phyloP scores from a whole-genome alignment of 2,329 filamentous ascomycete species.

The Gnomoniopsis sp. region DNA sequence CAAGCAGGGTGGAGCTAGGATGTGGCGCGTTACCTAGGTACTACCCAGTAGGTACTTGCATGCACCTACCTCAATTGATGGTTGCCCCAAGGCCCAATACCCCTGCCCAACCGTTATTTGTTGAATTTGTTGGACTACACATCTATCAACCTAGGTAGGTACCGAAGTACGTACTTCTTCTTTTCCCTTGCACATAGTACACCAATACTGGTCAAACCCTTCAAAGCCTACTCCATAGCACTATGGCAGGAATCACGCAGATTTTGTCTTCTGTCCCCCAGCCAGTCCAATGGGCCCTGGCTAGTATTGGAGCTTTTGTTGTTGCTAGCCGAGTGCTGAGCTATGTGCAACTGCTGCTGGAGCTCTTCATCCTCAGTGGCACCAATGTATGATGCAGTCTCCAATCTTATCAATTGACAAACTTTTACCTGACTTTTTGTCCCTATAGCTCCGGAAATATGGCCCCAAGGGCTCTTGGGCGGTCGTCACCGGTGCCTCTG shows the following conservation, averaged over 20 bases:
- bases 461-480: conserved; percentile 92
- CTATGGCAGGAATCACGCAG: conserved; percentile 32
- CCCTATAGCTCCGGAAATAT: conserved; percentile 74
- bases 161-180: not conserved
- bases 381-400: conserved; percentile 48
- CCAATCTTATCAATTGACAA: not conserved
- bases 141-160: too few species aligned
- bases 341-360: conserved; percentile 60
- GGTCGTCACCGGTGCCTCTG: conserved; percentile 89
- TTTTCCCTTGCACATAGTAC: not conserved
- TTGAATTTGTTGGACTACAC: not conserved
- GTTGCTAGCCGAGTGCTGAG: conserved; percentile 54
- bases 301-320: conserved; percentile 56
- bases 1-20: not conserved
- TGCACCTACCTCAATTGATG: too few species aligned
- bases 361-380: conserved; percentile 65
- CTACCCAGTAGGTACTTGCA: too few species aligned
- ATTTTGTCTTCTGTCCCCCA: conserved; percentile 40
- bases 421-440: not conserved
- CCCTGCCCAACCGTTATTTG: not conserved
- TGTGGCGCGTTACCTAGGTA: too few species aligned
- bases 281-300: conserved; percentile 42
- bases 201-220: not conserved
- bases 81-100: too few species aligned
- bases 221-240: not conserved